Evolutionary conservation across 2,329 filamentous ascomycete genomes (phyloP).

Genomic region (Colletotrichum caudatum): DNA sequence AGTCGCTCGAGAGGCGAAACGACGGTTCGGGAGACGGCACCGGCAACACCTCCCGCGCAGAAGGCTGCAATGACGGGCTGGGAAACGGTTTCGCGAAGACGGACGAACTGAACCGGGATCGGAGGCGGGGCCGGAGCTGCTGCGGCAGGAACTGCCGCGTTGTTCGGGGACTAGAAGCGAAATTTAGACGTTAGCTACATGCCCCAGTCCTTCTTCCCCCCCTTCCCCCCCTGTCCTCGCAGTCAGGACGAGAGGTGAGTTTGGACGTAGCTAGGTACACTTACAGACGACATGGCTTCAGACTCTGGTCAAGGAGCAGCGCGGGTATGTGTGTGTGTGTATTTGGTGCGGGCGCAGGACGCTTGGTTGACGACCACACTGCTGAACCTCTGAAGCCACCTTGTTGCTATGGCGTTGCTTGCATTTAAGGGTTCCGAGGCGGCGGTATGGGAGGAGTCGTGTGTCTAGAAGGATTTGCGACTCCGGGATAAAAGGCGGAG

Average conservation of each 20-base stretch:
- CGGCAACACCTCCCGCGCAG: conserved; percentile 91
- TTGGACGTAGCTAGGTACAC: neutral
- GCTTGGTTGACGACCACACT: conserved; percentile 32
- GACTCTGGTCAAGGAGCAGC: conserved; percentile 37
- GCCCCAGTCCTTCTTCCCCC: neutral
- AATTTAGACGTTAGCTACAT: neutral
- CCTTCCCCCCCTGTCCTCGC: neutral
- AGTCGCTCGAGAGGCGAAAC: conserved; percentile 95
- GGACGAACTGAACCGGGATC: conserved; percentile 38
- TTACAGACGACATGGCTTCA: conserved; percentile 41
- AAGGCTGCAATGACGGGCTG: conserved; percentile 93
- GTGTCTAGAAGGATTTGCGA: conserved; percentile 10
- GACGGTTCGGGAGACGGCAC: conserved; percentile 96
- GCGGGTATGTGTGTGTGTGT: conserved; percentile 8
- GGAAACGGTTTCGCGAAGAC: conserved; percentile 68
- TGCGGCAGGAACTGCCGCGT: conserved; percentile 26
- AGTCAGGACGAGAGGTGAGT: too few species aligned
- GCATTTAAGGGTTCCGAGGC: conserved; percentile 36
- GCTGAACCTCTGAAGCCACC: conserved; percentile 38
- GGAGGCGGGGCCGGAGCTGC: conserved; percentile 11
- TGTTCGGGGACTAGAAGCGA: conserved; percentile 18
- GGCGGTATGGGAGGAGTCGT: neutral
- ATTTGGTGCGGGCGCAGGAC: conserved; percentile 22
- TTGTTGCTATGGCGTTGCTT: conserved; percentile 31
- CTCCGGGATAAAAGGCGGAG: neutral